Evolutionary conservation across 441 rosid species (phyloP).

Genomic region (Syzygium syzygioides): DNA sequence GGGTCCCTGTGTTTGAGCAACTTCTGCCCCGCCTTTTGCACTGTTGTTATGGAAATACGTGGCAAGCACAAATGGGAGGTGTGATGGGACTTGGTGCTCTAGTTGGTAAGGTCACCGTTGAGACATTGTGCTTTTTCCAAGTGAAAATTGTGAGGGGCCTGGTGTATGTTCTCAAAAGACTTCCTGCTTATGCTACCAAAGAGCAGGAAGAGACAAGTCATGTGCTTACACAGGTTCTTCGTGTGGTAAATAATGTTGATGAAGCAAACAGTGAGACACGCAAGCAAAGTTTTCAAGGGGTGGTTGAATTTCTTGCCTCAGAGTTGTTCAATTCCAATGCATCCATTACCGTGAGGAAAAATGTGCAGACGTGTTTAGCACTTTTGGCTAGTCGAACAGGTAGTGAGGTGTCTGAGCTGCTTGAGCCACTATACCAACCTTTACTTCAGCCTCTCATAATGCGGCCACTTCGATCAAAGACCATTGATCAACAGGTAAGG

Average conservation of each 20-base stretch:
- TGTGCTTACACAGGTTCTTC: constrained; percentile 95
- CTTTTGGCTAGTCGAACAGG: constrained; percentile 99
- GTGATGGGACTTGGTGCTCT: constrained; percentile 96
- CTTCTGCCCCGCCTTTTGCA: constrained; percentile 95
- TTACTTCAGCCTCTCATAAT: constrained; percentile 87
- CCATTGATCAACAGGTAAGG: constrained; percentile 96
- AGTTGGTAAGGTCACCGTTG: constrained; percentile 98
- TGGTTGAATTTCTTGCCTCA: constrained; percentile 84
- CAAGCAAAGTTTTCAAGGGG: constrained; percentile 86
- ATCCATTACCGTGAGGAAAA: constrained; percentile 81
- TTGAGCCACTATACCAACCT: constrained; percentile 88
- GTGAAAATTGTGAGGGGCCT: constrained; percentile 83
- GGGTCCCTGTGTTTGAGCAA: constrained; percentile 95
- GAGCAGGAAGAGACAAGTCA: constrained; percentile 99
- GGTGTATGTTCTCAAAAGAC: constrained; percentile 88
- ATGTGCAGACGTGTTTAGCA: constrained; percentile 92
- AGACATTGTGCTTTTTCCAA: constrained; percentile 81
- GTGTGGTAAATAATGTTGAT: constrained; percentile 95
- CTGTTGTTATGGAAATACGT: constrained; percentile 91
- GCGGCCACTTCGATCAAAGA: constrained; percentile 84
- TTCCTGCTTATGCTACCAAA: constrained; percentile 87
- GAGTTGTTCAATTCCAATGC: constrained; percentile 93
- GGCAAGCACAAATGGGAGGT: constrained; percentile 99
- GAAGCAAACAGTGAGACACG: constrained; percentile 94
- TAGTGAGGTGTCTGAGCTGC: constrained; percentile 95